phyloP scores from a whole-genome alignment of 345 rosid genomes.

The Barbarea vulgaris region DNA sequence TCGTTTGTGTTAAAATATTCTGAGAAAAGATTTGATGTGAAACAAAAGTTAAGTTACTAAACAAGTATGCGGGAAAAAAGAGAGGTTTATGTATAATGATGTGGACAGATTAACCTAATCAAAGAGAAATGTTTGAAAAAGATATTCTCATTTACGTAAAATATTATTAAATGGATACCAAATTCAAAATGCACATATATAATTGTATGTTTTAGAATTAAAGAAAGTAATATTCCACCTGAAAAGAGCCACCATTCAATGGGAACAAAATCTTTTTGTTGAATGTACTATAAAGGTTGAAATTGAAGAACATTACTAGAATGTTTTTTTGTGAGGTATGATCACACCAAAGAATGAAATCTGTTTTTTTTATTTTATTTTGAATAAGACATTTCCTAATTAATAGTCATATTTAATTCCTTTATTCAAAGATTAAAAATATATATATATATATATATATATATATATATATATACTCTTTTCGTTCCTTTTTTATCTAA shows the following conservation, averaged over 20 bases:
- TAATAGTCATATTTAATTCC: slow-evolving; percentile 21
- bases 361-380: slow-evolving; percentile 15
- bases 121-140: slow-evolving; percentile 29
- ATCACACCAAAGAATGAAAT: slow-evolving; percentile 38
- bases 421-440: not conserved
- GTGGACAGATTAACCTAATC: slow-evolving; percentile 38
- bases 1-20: slow-evolving; percentile 22
- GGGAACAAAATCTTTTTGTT: slow-evolving; percentile 44
- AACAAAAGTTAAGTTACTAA: slow-evolving; percentile 25
- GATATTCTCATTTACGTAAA: slow-evolving; percentile 29
- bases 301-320: slow-evolving; percentile 34
- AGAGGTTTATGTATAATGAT: slow-evolving; percentile 34
- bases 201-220: slow-evolving; percentile 18
- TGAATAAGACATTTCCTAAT: slow-evolving; percentile 27
- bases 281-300: slow-evolving; percentile 43
- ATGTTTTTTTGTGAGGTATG: slow-evolving; percentile 40
- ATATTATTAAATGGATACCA: slow-evolving; percentile 9
- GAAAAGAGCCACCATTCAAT: slow-evolving; percentile 44
- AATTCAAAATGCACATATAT: slow-evolving; percentile 34
- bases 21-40: slow-evolving; percentile 37
- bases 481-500: too few species aligned
- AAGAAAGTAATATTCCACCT: slow-evolving; percentile 39
- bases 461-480: too few species aligned
- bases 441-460: not conserved
- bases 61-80: slow-evolving; percentile 36